These are phyloP conservation scores for Backusella circina DNA, from an alignment of 192 early-diverging fungal species.

Conservation along the genomic window DNA sequence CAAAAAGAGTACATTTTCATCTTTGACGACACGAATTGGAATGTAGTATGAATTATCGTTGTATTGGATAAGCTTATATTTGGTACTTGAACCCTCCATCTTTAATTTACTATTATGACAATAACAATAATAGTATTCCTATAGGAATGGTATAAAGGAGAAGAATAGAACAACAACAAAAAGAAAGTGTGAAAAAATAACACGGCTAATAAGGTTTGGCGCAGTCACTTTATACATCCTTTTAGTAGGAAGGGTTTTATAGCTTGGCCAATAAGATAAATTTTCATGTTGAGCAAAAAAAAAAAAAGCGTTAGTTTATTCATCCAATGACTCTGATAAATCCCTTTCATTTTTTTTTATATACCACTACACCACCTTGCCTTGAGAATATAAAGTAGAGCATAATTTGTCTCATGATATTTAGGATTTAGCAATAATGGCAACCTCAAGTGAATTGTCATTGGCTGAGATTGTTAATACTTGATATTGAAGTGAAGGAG, in stretches of 20 bases:
- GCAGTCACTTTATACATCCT: neutral
- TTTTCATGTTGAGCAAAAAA: neutral
- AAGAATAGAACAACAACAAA: neutral
- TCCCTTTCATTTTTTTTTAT: neutral
- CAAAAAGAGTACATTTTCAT: conserved; percentile 16
- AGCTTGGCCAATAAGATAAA: neutral
- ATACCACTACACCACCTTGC: no score
- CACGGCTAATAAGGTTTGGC: neutral
- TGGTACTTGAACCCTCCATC: conserved; percentile 10
- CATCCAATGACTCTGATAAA: neutral
- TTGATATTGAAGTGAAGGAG: no score
- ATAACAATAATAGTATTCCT: neutral
- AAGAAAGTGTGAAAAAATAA: neutral
- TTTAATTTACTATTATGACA: neutral
- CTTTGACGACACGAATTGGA: conserved; percentile 15
- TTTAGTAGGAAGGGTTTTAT: neutral
- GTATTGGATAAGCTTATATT: conserved; percentile 16
- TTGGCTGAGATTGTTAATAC: no score
- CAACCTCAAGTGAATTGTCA: no score
- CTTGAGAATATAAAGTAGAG: no score
- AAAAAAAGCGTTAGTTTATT: neutral
- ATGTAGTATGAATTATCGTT: conserved; percentile 17
- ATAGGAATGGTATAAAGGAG: neutral
- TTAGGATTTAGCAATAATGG: no score
- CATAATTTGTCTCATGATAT: no score